Evolutionary conservation across 208 protist genomes (phyloP), one percentile per base, ranked within the genome.

Genomic region (Histomonas meleagridis): DNA sequence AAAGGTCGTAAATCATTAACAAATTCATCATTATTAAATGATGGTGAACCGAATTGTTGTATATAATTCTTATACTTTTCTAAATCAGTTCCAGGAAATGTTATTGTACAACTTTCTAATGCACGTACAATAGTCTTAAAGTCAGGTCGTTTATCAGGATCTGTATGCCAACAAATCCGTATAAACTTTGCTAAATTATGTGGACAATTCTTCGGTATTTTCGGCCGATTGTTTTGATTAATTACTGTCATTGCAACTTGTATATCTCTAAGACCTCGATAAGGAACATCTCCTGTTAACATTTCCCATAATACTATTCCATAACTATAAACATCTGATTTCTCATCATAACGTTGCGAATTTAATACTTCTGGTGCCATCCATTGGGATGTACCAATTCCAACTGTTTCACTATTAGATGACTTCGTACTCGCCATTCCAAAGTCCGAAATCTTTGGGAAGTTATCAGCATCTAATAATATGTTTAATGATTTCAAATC

Each of bases 181-280:
- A 86, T 86, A 16, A 86, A 86, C 46, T 86, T 86, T 0, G 76
- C 76, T 7, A 86, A 28, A 86, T 86, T 86, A 26, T 86, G 76
- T 28, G 76, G 76, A 55, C 76, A 86, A 57, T 43, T 51, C 16
- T 86, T 86, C 38, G 76, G 76, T 53, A 86, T 86, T 49, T 86
- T 86, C 7, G 76, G 76, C 14, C 76, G 40, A 49, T 86, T 86
- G 26, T 86, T 86, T 86, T 86, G 76, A 46, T 86, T 86, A 38
- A 86, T 86, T 38, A 86, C 76, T 2, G 76, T 86, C 76, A 86
- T 86, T 1, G 76, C 76, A 23, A 86, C 76, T 86, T 86, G 76
- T 18, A 86, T 86, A 38, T 86, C 76, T 86, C 76, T 51, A 38
- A 86, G 46, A 38, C 76, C 76, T 46, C 76, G 43, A 46, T 86